Base-by-base conservation (phyloP, 1,284 basidiomycete species). In the Trichosporon sp. region DNA sequence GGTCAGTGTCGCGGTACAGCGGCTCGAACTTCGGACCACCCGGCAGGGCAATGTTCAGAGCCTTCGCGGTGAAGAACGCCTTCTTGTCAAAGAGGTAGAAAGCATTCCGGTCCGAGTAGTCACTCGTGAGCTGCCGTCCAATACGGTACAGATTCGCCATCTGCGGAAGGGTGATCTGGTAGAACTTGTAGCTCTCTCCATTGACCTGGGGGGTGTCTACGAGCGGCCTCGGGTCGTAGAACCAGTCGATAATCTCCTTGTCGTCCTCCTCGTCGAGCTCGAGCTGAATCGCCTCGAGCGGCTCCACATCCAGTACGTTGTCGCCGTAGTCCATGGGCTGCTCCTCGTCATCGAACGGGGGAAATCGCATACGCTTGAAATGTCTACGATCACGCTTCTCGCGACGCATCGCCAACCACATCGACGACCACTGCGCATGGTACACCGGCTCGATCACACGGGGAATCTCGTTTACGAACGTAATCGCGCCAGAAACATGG, bases 321-420 rank as follows among this genome's bases (percentile, higher is more conserved):
- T 99, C 96, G 64, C 94, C 95, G 74, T 98, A 98, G 79, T 98
- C 95, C 78, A 96, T 86, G 11, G 95, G 94, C 13, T 94, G 96
- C 78, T 99, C 96, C 82, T 99, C 96, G 75, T 99, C 96, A 74
- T 99, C 96, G 75, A 99, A 99, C 0, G 96, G 96, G 36, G 96
- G 96, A 83, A 99, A 99, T n/a, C 96, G 89, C 95, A 99, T 99
- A 60, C 96, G 92, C 84, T 99, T 99, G 84, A 99, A 99, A 80
- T 99, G 96, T 61, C 96, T 85, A 76, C 96, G 91, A 80, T 99
- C 96, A 65, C 96, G 88, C 85, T 99, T 99, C 83, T 99, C 96
- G 71, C 96, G 85, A 70, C 96, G 86, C 96, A 99, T 99, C 21
- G 96, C 95, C 37, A 99, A 85, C 96, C 96, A 99, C 96, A 99